Evolutionary conservation across 169 alveolate species (phyloP), one percentile per base, ranked within the genome.

Genomic region (Cyclospora cayetanensis): DNA sequence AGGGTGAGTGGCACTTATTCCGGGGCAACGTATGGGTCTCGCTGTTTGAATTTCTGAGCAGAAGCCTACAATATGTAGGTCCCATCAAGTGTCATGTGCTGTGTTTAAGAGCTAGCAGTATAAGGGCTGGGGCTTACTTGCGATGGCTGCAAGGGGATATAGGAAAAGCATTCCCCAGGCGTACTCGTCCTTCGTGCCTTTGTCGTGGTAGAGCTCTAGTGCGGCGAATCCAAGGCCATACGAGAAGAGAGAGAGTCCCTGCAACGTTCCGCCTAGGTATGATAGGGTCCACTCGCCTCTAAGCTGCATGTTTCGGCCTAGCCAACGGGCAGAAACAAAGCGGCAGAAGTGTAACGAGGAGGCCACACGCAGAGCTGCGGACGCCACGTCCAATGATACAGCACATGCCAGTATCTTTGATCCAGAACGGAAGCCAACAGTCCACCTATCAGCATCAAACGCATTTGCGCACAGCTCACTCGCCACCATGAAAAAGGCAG

Each of bases 201-300:
- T 97, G 77, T 96, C 98, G 55, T 96, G 98, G 83, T 96, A 96
- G 55, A 96, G 97, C 92, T 96, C 98, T 79, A 96, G 87, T 70
- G 95, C 95, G 91, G 96, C 96, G 83, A 96, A 91, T 4, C 97
- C 98, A 20, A 96, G 95, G 27, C 98, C 98, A 84, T 96, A 96
- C 91, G 95, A 92, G 63, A 96, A 93, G 68, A 96, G 92, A n/a
- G 97, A 94, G 79, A 96, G 93, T 53, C 96, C 95, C 92, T 96
- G 95, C 65, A 96, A 93, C 74, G 96, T 93, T 85, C 97, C 93
- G 22, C 97, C 97, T 80, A 96, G 92, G 84, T 96, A 97, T 90
- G 94, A 95, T 74, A 96, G 93, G 52, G 95, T 91, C 98, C 98
- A 96, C 66, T 96, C 98, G n/a, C 98, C 96, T 94, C 95, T 95